Conservation (phyloP, 1,284 basidiomycete species). For the Trichosporon sp. region DNA sequence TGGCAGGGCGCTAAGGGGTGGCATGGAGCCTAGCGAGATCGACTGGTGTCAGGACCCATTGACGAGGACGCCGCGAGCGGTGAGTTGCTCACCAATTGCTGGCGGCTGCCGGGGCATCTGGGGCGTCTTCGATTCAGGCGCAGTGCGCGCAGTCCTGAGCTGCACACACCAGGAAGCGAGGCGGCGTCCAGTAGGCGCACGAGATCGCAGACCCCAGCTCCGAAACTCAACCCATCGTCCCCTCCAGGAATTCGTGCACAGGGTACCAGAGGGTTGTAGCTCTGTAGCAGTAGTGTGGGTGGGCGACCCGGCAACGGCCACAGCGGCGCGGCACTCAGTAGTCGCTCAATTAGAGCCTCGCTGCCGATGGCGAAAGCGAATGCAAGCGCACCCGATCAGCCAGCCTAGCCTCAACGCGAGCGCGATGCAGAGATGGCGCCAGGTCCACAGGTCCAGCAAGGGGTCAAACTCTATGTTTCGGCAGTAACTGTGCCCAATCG, state of each 20-base stretch:
- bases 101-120: too few relatives aligned
- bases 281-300: too few relatives aligned
- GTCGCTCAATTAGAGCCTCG: neutral
- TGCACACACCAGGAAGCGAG: neutral
- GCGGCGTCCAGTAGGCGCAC: neutral
- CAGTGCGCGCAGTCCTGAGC: neutral
- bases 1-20: neutral
- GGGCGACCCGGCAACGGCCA: neutral
- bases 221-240: neutral
- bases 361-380: neutral
- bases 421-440: neutral
- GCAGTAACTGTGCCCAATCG: neutral
- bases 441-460: neutral
- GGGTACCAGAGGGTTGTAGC: neutral
- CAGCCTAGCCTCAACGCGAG: too few relatives aligned
- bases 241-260: neutral
- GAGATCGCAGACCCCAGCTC: neutral
- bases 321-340: too few relatives aligned
- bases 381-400: too few relatives aligned
- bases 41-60: neutral
- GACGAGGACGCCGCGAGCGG: neutral
- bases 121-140: neutral
- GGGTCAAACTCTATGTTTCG: conserved; percentile 1
- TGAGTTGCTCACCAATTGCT: neutral
- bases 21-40: neutral